Evolutionary conservation across 169 alveolate genomes (phyloP), one percentile per base, ranked within the genome.

Genomic region (Besnoitia besnoiti): DNA sequence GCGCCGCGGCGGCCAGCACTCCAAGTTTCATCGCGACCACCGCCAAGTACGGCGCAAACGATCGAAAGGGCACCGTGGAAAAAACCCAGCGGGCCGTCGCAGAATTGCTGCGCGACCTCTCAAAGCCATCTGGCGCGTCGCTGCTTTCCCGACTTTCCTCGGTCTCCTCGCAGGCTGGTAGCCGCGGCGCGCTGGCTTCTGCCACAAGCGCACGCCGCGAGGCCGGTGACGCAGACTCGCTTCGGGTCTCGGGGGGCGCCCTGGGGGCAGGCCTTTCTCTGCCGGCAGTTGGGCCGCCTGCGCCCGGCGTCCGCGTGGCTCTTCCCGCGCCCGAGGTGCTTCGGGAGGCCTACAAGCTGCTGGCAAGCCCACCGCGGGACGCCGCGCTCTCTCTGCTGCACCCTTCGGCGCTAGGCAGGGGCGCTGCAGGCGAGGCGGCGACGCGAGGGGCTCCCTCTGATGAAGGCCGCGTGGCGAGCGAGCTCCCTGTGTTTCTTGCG

Each of bases 11-110:
- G 24, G 8, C 16, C 12, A 55, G 85, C 5, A 1, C 5, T 7
- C 49, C 85, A 12, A 40, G 55, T 30, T 77, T 77, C 55, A 24
- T 77, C 35, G 49, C 85, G 5, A 77, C 59, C 21, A 40, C 85
- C 12, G 85, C 85, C 19, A 77, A 77, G 55, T 77, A n/a, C 55
- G 85, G 85, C 5, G 33, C 61, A 24, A 77, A 77, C 39, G 85
- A 77, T 55, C 49, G 55, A 19, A 77, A 77, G 85, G 85, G 85
- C 16, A 77, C 85, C 1, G 85, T 77, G 21, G 85, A 77, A 35
- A 77, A 77, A 35, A 39, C 49, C n/a, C 49, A 77, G 55, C n/a
- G 33, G 10, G 55, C 55, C 55, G 55, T 77, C 19, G 14, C 3
- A 27, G 85, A 21, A 1, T 55, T 77, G 30, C 49, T 55, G 5